Conservation (phyloP, 768 basidiomycete species). For the Infundibulicybe gibba region DNA sequence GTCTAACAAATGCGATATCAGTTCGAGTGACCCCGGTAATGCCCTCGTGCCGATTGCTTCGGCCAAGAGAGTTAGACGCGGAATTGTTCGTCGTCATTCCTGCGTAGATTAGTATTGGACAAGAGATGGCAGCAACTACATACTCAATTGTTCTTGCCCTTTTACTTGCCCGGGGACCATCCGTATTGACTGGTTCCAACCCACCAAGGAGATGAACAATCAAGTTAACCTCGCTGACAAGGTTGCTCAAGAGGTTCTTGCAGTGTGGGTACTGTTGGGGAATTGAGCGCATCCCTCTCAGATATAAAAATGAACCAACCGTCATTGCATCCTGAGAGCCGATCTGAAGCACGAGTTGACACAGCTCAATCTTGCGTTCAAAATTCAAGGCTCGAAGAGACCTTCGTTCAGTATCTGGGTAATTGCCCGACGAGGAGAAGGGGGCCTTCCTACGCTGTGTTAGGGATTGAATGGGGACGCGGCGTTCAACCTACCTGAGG, state of each 20-base stretch:
- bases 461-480: background rate
- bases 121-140: slow-evolving; percentile 11
- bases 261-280: slow-evolving; percentile 36
- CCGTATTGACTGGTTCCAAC: slow-evolving; percentile 40
- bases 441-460: slow-evolving; percentile 31
- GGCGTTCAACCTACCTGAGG: slow-evolving; percentile 32
- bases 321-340: slow-evolving; percentile 42
- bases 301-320: slow-evolving; percentile 29
- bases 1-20: slow-evolving; percentile 71
- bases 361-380: slow-evolving; percentile 53
- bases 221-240: slow-evolving; percentile 48
- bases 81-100: slow-evolving; percentile 31
- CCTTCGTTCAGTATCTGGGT: slow-evolving; percentile 45
- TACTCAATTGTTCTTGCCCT: slow-evolving; percentile 60
- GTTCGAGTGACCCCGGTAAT: slow-evolving; percentile 66
- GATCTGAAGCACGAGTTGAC: slow-evolving; percentile 51
- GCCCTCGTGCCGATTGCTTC: slow-evolving; percentile 68
- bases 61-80: slow-evolving; percentile 52
- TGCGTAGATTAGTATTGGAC: background rate
- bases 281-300: background rate
- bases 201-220: slow-evolving; percentile 48
- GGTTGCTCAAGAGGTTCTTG: slow-evolving; percentile 44
- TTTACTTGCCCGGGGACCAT: slow-evolving; percentile 53
- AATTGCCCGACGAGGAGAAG: slow-evolving; percentile 35
- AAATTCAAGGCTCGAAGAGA: slow-evolving; percentile 50